Conservation (phyloP, 2,329 filamentous ascomycete species). For the Calonectria ilicicola region DNA sequence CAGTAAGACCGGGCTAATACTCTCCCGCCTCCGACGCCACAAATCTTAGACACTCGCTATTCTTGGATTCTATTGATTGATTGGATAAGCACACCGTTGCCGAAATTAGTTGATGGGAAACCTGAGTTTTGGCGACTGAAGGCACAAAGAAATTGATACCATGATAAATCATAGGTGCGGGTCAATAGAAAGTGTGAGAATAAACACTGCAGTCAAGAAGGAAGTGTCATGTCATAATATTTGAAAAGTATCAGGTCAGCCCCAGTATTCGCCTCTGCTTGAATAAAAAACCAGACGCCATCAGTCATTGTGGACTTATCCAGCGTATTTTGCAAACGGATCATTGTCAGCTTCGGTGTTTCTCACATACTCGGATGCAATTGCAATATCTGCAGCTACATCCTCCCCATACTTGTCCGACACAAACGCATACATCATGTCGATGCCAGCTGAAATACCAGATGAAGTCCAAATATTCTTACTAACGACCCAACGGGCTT, state of each 20-base stretch:
- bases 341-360: slow-evolving; percentile 62
- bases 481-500: slow-evolving; percentile 71
- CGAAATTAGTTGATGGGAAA: not conserved
- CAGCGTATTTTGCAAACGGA: slow-evolving; percentile 60
- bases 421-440: slow-evolving; percentile 52
- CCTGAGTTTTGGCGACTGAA: not conserved
- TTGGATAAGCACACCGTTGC: not conserved
- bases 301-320: not conserved
- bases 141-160: no score
- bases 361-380: slow-evolving; percentile 69
- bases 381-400: slow-evolving; percentile 60
- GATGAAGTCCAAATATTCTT: slow-evolving; percentile 73
- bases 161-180: no score
- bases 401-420: slow-evolving; percentile 60
- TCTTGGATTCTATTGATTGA: not conserved
- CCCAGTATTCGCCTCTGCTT: not conserved
- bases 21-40: slow-evolving; percentile 23
- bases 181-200: not conserved
- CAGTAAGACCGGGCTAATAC: slow-evolving; percentile 30
- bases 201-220: not conserved
- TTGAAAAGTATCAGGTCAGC: not conserved
- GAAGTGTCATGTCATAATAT: not conserved
- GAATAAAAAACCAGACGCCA: not conserved
- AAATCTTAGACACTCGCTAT: not conserved
- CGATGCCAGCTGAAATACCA: slow-evolving; percentile 62